Percentiles rank a stretch among this genome's conserved stretches.
phyloP scores from a whole-genome alignment of 2,329 filamentous ascomycete species.

The Aspergillus neoniger region DNA sequence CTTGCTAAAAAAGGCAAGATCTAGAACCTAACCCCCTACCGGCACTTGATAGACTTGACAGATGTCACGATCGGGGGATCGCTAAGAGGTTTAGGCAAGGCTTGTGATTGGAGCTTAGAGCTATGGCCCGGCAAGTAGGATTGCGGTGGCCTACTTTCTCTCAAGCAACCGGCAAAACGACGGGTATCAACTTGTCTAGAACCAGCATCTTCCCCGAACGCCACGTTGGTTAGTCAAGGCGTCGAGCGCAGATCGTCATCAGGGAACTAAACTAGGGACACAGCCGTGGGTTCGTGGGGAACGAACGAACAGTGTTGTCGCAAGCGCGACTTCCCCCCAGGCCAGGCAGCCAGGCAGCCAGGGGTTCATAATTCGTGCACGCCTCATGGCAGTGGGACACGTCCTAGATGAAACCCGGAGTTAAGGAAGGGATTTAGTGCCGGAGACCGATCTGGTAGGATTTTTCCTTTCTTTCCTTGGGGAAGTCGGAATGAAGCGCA shows the following conservation, averaged over 20 bases:
- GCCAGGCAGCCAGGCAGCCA: slow-evolving; percentile 15
- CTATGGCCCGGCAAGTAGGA: not conserved
- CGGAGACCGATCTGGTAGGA: not conserved
- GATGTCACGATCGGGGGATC: slow-evolving; percentile 4
- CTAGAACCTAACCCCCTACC: not conserved
- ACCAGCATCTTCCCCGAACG: slow-evolving; percentile 5
- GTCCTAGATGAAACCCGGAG: not conserved
- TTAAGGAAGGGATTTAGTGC: not conserved
- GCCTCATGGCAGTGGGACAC: not conserved
- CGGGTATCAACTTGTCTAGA: slow-evolving; percentile 12
- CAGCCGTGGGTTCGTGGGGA: slow-evolving; percentile 19
- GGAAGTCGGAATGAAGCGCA: not conserved
- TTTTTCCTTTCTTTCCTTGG: no score
- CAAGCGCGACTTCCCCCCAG: not conserved
- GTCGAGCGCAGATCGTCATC: slow-evolving; percentile 25
- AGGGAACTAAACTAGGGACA: slow-evolving; percentile 11
- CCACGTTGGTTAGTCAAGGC: slow-evolving; percentile 20
- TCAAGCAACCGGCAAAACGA: slow-evolving; percentile 7
- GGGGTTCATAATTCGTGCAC: not conserved
- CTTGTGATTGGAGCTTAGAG: slow-evolving; percentile 4
- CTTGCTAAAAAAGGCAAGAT: slow-evolving; percentile 1
- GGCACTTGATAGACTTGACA: not conserved
- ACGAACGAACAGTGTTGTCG: slow-evolving; percentile 12
- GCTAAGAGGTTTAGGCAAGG: not conserved
- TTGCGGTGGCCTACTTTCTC: slow-evolving; percentile 1